These are phyloP conservation scores for Xenoacremonium recifei DNA, from an alignment of 2,329 filamentous ascomycete genomes.

Conservation along the genomic window DNA sequence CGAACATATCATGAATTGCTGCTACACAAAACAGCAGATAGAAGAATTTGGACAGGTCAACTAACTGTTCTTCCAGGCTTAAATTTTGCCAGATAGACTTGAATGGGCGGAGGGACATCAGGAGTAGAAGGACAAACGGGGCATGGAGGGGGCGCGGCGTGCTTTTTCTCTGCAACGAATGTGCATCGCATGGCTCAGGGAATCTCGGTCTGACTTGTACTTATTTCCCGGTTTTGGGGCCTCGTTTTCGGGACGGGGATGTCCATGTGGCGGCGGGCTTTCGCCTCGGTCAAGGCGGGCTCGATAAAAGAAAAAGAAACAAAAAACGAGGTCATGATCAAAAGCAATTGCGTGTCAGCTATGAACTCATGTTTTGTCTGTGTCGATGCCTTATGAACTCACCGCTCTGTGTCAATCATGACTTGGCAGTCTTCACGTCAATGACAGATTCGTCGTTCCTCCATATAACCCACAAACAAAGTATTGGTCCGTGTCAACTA, in stretches of 20 bases:
- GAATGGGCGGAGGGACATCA: constrained; percentile 29
- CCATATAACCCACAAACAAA: no score
- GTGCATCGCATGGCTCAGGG: constrained; percentile 39
- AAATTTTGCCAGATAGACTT: constrained; percentile 25
- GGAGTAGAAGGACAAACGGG: constrained; percentile 34
- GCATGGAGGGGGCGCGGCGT: constrained; percentile 36
- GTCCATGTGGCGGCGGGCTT: constrained; percentile 30
- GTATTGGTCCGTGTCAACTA: no score
- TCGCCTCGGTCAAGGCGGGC: constrained; percentile 31
- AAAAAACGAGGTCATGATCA: constrained; percentile 41
- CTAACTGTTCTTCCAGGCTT: constrained; percentile 27
- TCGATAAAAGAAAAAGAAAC: no score
- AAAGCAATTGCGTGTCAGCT: constrained; percentile 13
- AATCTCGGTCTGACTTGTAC: constrained; percentile 38
- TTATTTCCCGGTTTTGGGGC: constrained; percentile 36
- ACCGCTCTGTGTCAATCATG: no score
- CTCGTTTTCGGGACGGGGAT: constrained; percentile 35
- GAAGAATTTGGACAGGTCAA: neutral
- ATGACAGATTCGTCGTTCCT: no score
- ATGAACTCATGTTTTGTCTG: no score
- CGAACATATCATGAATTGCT: constrained; percentile 10
- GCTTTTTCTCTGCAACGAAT: constrained; percentile 34
- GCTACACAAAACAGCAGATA: neutral
- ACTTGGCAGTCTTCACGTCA: no score
- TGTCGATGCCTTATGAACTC: neutral